Conservation (phyloP, 768 basidiomycete genomes). For the Phanerochaete carnosa region DNA sequence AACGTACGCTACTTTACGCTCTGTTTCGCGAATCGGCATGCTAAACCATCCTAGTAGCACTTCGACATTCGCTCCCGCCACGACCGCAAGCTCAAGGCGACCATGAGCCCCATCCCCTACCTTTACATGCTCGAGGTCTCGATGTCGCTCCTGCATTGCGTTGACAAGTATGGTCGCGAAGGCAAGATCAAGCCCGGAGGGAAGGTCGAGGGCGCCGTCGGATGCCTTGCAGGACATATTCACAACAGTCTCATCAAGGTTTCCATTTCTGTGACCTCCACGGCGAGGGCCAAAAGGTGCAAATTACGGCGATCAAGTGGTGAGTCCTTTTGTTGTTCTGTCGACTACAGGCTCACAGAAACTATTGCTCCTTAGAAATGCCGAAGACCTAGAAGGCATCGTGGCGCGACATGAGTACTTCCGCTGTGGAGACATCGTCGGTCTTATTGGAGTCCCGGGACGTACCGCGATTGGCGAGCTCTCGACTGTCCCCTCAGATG, state of each 20-base stretch:
- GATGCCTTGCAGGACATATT: constrained; percentile 84
- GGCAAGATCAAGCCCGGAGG: constrained; percentile 65
- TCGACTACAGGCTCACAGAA: neutral
- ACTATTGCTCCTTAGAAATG: constrained; percentile 46
- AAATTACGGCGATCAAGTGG: constrained; percentile 91
- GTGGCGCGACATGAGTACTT: constrained; percentile 75
- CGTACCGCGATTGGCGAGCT: constrained; percentile 96
- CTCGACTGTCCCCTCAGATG: constrained; percentile 81
- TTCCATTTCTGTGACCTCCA: constrained; percentile 94
- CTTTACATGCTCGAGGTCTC: constrained; percentile 98
- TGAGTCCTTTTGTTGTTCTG: constrained; percentile 32
- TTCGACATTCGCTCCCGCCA: constrained; percentile 88
- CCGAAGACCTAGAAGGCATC: constrained; percentile 61
- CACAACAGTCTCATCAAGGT: constrained; percentile 83
- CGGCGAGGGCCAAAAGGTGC: constrained; percentile 88
- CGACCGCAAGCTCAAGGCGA: constrained; percentile 80
- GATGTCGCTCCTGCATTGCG: constrained; percentile 67
- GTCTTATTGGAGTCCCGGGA: constrained; percentile 82
- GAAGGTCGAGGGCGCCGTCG: constrained; percentile 55
- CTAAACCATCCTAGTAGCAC: constrained; percentile 69
- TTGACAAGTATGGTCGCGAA: constrained; percentile 68
- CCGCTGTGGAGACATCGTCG: constrained; percentile 94
- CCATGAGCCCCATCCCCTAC: constrained; percentile 88
- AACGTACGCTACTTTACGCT: constrained; percentile 55
- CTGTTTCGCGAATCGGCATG: neutral